Conservation (phyloP, 768 basidiomycete species). For the Lepiota brunneoincarnata region DNA sequence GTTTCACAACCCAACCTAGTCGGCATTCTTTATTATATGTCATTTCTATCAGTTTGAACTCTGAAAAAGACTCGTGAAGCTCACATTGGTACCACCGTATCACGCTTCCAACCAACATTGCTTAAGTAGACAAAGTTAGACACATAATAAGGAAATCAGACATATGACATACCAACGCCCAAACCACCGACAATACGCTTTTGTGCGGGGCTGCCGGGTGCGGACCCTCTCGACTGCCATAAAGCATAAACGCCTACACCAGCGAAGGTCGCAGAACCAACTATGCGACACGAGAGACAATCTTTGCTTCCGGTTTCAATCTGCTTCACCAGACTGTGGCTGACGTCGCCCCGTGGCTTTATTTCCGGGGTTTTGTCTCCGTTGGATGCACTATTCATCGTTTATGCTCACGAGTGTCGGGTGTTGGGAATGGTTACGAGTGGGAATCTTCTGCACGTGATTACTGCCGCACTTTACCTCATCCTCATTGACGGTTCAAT, state of each 20-base stretch:
- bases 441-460: not conserved
- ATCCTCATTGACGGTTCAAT: too few species aligned
- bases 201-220: conserved; percentile 58
- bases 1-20: not conserved
- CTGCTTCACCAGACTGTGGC: conserved; percentile 2
- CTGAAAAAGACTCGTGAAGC: not conserved
- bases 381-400: not conserved
- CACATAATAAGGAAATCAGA: not conserved
- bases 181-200: conserved; percentile 61
- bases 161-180: conserved; percentile 50
- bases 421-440: not conserved
- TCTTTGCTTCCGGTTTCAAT: conserved; percentile 33
- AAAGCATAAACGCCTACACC: conserved; percentile 68
- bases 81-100: conserved; percentile 35
- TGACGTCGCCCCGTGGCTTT: conserved; percentile 1
- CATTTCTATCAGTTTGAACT: not conserved
- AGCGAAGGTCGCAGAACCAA: conserved; percentile 63
- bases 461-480: too few species aligned
- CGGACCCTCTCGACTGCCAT: conserved; percentile 56
- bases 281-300: conserved; percentile 68
- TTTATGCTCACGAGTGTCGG: not conserved
- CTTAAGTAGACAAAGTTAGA: conserved; percentile 19
- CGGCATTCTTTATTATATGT: not conserved
- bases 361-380: not conserved
- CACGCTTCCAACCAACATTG: conserved; percentile 34